Evolutionary conservation across 2,329 filamentous ascomycete species (phyloP), one percentile per base, ranked within the genome.

Genomic region (Cadophora sp.): DNA sequence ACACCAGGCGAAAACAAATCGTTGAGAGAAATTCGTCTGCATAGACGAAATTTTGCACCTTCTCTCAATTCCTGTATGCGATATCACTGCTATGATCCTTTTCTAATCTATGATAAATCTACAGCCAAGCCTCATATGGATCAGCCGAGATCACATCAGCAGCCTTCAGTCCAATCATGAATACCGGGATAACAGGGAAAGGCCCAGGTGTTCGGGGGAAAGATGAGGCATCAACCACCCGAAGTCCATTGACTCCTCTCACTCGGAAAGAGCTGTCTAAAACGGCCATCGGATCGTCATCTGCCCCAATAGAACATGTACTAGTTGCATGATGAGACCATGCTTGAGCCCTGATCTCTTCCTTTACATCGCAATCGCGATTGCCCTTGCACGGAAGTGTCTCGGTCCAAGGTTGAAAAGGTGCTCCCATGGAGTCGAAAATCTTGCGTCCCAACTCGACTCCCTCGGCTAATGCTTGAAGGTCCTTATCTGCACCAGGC

Each of bases 201-300:
- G 80, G 84, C 70, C 86, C 87, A 1, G 79, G 79, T 22, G 80
- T 86, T 65, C 80, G 80, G 0, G 86, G 85, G 66, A 86, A 90
- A 0, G 85, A 81, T 29, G 82, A 85, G 0, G 86, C 88, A 78
- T 90, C 88, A 0, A 91, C 88, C 1, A 91, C 87, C 34, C 88
- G 79, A 58, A 91, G 74, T 0, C 85, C 84, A 0, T 80, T 77
- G 0, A 87, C 83, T 0, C 86, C 86, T 7, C 84, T 79, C 0
- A 91, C 87, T 11, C 82, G 79, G 75, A 90, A 89, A 61, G 84
- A 78, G 0, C 79, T 80, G 73, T 89, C 85, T 62, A 89, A 76
- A 1, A 88, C 86, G 9, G 85, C 85, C 73, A 82, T 83, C 1
- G 80, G 77, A 72, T 90, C 85, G 11, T 79, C 80, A 46, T 85